These are phyloP conservation scores for Ophiostoma novo-ulmi DNA, from an alignment of 2,329 filamentous ascomycete species.

Conservation along the genomic window DNA sequence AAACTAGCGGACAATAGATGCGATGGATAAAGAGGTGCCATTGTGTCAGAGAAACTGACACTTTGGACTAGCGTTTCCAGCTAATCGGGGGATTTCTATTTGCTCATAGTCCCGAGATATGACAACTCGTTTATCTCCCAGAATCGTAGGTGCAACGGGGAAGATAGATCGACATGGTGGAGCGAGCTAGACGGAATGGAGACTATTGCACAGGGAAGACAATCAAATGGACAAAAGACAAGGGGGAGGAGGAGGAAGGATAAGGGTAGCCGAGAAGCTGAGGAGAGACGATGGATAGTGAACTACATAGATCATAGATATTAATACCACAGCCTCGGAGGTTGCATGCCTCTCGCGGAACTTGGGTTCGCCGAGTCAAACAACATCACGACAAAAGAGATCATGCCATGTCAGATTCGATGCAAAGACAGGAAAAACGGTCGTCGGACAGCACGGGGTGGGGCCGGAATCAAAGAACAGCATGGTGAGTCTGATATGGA, in stretches of 20 bases:
- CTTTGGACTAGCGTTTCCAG: not conserved
- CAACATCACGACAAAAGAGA: not conserved
- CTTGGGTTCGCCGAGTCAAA: not conserved
- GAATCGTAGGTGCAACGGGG: not conserved
- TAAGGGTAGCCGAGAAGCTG: not conserved
- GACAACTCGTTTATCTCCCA: not conserved
- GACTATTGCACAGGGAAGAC: not conserved
- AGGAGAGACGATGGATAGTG: not conserved
- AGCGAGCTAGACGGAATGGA: not conserved
- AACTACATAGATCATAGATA: not conserved
- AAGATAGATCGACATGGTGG: not conserved
- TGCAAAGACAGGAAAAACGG: not conserved
- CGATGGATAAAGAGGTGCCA: not conserved
- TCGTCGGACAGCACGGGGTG: constrained; percentile 1
- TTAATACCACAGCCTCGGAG: constrained; percentile 1
- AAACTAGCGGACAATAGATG: not conserved
- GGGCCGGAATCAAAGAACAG: constrained; percentile 17
- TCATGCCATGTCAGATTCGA: not conserved
- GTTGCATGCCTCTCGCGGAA: not conserved
- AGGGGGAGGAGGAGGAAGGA: not conserved
- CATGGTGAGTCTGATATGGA: constrained; percentile 15
- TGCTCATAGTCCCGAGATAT: not conserved
- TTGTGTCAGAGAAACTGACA: not conserved
- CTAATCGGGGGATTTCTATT: not conserved
- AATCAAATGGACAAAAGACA: not conserved